Base-by-base conservation (phyloP, 345 rosid genomes). In the Chamaenerion angustifolium region DNA sequence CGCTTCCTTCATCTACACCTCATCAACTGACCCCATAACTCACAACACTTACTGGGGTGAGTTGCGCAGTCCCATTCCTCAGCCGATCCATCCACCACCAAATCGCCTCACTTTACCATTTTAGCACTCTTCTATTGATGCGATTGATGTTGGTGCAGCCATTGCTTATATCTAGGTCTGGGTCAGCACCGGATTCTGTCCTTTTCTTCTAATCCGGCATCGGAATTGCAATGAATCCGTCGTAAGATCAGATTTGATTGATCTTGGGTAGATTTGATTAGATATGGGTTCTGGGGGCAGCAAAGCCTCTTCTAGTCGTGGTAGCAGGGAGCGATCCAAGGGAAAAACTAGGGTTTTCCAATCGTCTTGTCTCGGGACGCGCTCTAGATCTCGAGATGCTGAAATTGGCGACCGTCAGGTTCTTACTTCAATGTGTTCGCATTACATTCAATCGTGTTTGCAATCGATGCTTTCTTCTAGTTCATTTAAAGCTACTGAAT, bases 271-370 rank as follows among this genome's bases (percentile, higher is more conserved):
- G 37, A n/a, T 35, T 18, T 2, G 5, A 46, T 21, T 47, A 14
- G 51, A 12, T 12, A 85, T 89, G 97, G 95, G 97, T 69, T 81
- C 94, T 52, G 66, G 79, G 49, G 76, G 90, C 37, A 89, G 97
- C 55, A 89, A 83, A 58, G 68, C 68, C 42, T 65, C 55, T 49
- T 59, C 62, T 4, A 49, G 68, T 47, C n/a, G 61, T 47, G 64
- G 58, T 27, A 52, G 73, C 40, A 71, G 72, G 48, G 73, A 74
- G 54, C 76, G 64, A 58, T 67, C 81, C 21, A 79, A 65, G 62
- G 58, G 63, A 44, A 70, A 70, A 43, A 42, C 46, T 57, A 65
- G 85, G 65, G 66, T 71, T 71, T 77, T 82, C 52, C 77, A 68
- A 56, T 82, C 95, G 40, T 72, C 81, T 46, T 85, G 95, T 49